Percentiles rank a stretch among this genome's conserved stretches.
phyloP scores from a whole-genome alignment of 2,329 filamentous ascomycete genomes.

The Diaporthe sp. region DNA sequence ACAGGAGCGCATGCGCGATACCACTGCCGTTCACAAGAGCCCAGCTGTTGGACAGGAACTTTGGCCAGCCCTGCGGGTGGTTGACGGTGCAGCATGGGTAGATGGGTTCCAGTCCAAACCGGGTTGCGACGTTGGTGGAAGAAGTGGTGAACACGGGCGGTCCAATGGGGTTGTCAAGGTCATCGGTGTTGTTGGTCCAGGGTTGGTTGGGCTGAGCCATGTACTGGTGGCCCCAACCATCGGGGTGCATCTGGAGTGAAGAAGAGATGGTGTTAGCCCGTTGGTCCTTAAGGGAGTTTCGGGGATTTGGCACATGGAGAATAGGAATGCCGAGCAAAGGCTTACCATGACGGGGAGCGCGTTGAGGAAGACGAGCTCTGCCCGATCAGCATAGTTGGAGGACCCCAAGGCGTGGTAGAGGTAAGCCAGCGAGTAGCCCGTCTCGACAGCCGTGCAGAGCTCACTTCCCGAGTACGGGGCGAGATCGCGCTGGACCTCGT shows the following conservation, averaged over 20 bases:
- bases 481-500: slow-evolving; percentile 62
- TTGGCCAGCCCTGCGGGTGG: slow-evolving; percentile 67
- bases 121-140: slow-evolving; percentile 56
- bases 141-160: slow-evolving; percentile 62
- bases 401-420: slow-evolving; percentile 64
- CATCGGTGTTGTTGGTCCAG: slow-evolving; percentile 45
- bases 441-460: slow-evolving; percentile 66
- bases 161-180: slow-evolving; percentile 46
- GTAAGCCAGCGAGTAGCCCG: slow-evolving; percentile 65
- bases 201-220: slow-evolving; percentile 65
- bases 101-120: slow-evolving; percentile 63
- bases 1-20: slow-evolving; percentile 64
- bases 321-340: no score
- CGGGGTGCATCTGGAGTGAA: background rate
- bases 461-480: slow-evolving; percentile 61
- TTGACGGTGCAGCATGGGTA: slow-evolving; percentile 69
- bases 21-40: slow-evolving; percentile 57
- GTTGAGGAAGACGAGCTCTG: slow-evolving; percentile 65
- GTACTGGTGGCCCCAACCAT: slow-evolving; percentile 65
- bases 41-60: slow-evolving; percentile 64
- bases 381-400: slow-evolving; percentile 60
- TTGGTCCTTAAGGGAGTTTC: background rate
- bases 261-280: background rate
- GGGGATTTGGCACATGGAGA: no score
- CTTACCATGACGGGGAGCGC: slow-evolving; percentile 61